Evolutionary conservation across 2,329 filamentous ascomycete species (phyloP).

Genomic region (Nothomitra cinnamomea): DNA sequence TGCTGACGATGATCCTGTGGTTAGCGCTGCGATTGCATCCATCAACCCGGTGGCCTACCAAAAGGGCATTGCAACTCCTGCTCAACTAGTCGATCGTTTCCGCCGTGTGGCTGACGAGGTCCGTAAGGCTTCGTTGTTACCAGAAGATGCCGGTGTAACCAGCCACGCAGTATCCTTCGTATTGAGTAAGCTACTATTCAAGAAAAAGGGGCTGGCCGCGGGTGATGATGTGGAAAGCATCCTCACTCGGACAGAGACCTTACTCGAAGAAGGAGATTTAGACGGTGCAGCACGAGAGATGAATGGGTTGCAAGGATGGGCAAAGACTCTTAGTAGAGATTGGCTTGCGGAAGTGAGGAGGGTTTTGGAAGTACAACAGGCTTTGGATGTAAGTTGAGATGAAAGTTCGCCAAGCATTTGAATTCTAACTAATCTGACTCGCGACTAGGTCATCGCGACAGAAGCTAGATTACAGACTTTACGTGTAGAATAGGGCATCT

Average conservation of each 20-base stretch:
- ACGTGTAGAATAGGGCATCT: conserved; percentile 48
- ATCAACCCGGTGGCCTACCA: conserved; percentile 93
- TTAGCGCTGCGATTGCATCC: conserved; percentile 86
- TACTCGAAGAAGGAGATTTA: conserved; percentile 82
- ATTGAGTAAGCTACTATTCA: conserved; percentile 89
- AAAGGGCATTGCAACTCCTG: conserved; percentile 64
- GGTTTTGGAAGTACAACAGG: conserved; percentile 89
- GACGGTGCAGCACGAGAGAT: conserved; percentile 88
- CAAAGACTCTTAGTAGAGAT: conserved; percentile 83
- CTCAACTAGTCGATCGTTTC: conserved; percentile 90
- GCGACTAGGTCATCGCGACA: conserved; percentile 59
- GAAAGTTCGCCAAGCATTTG: background rate
- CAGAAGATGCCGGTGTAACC: conserved; percentile 84
- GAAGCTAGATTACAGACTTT: conserved; percentile 81
- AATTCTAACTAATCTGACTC: conserved; percentile 10
- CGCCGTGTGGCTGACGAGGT: conserved; percentile 82
- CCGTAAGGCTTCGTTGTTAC: conserved; percentile 80
- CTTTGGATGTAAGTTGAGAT: conserved; percentile 63
- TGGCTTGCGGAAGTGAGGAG: conserved; percentile 85
- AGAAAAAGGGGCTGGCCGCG: conserved; percentile 70
- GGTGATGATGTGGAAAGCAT: conserved; percentile 90
- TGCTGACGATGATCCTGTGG: conserved; percentile 64
- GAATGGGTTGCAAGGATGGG: conserved; percentile 86
- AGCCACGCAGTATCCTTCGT: conserved; percentile 83
- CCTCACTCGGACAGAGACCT: conserved; percentile 71